These are phyloP conservation scores for Anisodus acutangulus DNA, from an alignment of 257 asterid species.

Conservation along the genomic window DNA sequence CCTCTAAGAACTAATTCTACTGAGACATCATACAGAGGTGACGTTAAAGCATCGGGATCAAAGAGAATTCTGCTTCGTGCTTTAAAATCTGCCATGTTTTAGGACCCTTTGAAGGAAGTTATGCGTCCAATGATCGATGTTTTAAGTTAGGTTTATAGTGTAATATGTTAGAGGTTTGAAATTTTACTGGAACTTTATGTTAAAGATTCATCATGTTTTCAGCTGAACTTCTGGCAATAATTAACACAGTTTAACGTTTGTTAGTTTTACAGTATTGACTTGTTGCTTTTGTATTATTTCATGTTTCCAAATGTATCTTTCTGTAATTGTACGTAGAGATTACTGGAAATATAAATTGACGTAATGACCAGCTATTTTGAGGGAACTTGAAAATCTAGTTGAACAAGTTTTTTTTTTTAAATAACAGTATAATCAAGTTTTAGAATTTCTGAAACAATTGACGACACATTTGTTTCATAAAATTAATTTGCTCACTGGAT, in stretches of 20 bases:
- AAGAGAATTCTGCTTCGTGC: not conserved
- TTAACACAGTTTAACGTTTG: not conserved
- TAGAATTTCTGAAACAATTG: too few relatives aligned
- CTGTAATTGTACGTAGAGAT: not conserved
- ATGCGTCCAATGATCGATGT: not conserved
- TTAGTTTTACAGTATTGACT: not conserved
- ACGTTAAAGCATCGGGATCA: not conserved
- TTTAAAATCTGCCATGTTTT: not conserved
- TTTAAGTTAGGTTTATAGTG: constrained; percentile 4
- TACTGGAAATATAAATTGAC: too few relatives aligned
- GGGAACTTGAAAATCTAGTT: too few relatives aligned
- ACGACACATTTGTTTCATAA: too few relatives aligned
- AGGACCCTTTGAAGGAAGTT: not conserved
- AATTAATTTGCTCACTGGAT: too few relatives aligned
- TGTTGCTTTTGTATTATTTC: not conserved
- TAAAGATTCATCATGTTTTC: not conserved
- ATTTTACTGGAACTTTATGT: not conserved
- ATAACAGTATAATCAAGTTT: too few relatives aligned
- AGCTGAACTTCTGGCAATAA: not conserved
- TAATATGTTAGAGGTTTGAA: not conserved
- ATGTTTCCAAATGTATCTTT: not conserved
- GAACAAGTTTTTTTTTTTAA: too few relatives aligned
- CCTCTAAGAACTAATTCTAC: constrained; percentile 38
- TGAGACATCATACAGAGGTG: not conserved
- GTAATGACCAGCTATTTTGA: too few relatives aligned